phyloP scores from a whole-genome alignment of 2,329 filamentous ascomycete species.

The Calonectria crousiana region DNA sequence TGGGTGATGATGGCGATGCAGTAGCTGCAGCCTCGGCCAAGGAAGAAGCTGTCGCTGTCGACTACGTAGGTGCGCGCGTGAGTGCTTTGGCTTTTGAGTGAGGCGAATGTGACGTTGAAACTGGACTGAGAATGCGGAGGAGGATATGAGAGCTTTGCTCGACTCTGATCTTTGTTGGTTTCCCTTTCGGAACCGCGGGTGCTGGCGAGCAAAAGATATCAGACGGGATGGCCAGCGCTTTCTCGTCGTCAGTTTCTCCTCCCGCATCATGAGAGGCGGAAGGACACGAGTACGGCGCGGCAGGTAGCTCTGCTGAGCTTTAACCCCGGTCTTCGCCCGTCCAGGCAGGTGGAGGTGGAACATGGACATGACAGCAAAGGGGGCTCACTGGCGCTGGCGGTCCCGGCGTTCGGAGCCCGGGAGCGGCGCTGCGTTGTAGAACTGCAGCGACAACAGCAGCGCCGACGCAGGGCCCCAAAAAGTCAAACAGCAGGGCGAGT shows the following conservation, averaged over 20 bases:
- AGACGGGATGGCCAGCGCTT: not conserved
- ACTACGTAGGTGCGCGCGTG: not conserved
- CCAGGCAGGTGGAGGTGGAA: not conserved
- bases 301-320: not conserved
- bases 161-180: not conserved
- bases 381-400: not conserved
- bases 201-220: not conserved
- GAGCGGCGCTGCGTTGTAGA: slow-evolving; percentile 34
- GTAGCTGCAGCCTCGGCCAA: not conserved
- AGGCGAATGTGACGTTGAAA: not conserved
- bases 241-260: not conserved
- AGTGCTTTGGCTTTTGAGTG: not conserved
- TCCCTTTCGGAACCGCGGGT: not conserved
- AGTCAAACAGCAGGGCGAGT: slow-evolving; percentile 12
- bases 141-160: not conserved
- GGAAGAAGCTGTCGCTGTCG: not conserved
- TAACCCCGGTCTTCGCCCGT: not conserved
- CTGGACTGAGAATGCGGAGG: not conserved
- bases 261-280: not conserved
- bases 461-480: not conserved
- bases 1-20: slow-evolving; percentile 5
- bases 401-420: slow-evolving; percentile 44
- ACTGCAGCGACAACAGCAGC: slow-evolving; percentile 3
- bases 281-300: not conserved
- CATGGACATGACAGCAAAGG: not conserved